phyloP scores from a whole-genome alignment of 495 filamentous ascomycete species.

The Lophiostoma macrostomum region DNA sequence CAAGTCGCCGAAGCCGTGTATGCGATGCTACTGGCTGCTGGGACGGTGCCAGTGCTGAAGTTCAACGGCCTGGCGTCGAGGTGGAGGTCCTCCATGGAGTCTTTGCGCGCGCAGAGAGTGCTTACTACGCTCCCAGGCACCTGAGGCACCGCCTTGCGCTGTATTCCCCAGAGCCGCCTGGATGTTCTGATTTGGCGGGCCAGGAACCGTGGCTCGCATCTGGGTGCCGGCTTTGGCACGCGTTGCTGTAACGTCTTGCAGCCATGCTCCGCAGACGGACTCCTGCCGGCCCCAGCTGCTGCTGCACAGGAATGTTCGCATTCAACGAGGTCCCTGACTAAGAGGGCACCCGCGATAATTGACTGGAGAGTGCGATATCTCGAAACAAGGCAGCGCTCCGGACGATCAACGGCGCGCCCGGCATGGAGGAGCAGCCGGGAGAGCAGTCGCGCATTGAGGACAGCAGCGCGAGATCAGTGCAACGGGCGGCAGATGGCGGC shows the following conservation, averaged over 20 bases:
- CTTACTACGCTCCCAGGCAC: background rate
- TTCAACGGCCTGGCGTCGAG: background rate
- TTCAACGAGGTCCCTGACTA: background rate
- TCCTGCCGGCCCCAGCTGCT: too few species aligned
- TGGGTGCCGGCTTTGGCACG: background rate
- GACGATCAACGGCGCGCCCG: slow-evolving; percentile 23
- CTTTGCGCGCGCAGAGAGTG: too few species aligned
- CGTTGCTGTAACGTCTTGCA: slow-evolving; percentile 16
- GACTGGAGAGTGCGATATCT: background rate
- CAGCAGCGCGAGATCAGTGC: slow-evolving; percentile 1
- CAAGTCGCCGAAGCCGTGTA: slow-evolving; percentile 1
- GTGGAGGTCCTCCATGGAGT: too few species aligned
- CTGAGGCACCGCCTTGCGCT: slow-evolving; percentile 12
- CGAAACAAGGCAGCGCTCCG: background rate
- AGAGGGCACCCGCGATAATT: slow-evolving; percentile 21
- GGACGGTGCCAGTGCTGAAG: background rate
- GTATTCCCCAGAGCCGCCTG: background rate
- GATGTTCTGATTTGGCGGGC: background rate
- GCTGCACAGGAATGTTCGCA: too few species aligned
- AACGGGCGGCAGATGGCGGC: slow-evolving; percentile 10
- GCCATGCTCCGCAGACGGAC: background rate
- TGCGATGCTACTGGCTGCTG: slow-evolving; percentile 12
- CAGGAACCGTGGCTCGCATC: background rate
- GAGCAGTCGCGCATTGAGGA: background rate
- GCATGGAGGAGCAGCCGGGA: background rate